These are phyloP conservation scores for Macrocybe gigantea DNA, from an alignment of 768 basidiomycete species.

Conservation along the genomic window DNA sequence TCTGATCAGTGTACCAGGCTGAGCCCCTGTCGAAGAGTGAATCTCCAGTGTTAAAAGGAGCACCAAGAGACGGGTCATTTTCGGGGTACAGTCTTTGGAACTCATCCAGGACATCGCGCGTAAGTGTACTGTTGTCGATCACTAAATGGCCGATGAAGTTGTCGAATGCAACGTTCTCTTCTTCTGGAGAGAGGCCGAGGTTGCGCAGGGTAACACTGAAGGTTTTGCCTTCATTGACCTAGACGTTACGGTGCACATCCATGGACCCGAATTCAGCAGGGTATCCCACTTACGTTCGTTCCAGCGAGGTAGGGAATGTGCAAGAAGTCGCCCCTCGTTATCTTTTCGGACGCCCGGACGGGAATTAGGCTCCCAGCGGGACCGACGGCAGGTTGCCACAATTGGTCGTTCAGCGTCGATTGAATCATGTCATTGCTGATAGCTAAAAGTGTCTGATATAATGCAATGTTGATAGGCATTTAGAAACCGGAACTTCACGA, in stretches of 20 bases:
- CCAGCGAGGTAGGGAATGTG: conserved; percentile 52
- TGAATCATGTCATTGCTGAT: conserved; percentile 41
- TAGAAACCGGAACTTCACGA: neutral
- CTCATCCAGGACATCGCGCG: conserved; percentile 30
- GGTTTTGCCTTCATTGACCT: conserved; percentile 50
- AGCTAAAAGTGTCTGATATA: conserved; percentile 39
- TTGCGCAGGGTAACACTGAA: conserved; percentile 34
- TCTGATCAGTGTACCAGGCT: conserved; percentile 54
- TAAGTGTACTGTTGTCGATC: conserved; percentile 48
- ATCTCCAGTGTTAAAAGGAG: conserved; percentile 53
- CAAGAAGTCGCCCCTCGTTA: conserved; percentile 42
- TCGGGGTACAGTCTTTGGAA: conserved; percentile 40
- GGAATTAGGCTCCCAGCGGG: conserved; percentile 43
- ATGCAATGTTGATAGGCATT: neutral
- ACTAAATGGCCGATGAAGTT: conserved; percentile 41
- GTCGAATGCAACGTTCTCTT: conserved; percentile 39
- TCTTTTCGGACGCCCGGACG: conserved; percentile 37
- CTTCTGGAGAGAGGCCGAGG: conserved; percentile 29
- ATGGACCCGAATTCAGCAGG: neutral
- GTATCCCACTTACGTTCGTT: conserved; percentile 36
- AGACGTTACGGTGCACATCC: neutral
- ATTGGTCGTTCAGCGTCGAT: conserved; percentile 40
- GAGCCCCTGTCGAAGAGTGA: conserved; percentile 50
- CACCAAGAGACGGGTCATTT: conserved; percentile 40
- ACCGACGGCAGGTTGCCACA: conserved; percentile 55